Evolutionary conservation across 1,284 basidiomycete species (phyloP).

Genomic region (Coniophora puteana): DNA sequence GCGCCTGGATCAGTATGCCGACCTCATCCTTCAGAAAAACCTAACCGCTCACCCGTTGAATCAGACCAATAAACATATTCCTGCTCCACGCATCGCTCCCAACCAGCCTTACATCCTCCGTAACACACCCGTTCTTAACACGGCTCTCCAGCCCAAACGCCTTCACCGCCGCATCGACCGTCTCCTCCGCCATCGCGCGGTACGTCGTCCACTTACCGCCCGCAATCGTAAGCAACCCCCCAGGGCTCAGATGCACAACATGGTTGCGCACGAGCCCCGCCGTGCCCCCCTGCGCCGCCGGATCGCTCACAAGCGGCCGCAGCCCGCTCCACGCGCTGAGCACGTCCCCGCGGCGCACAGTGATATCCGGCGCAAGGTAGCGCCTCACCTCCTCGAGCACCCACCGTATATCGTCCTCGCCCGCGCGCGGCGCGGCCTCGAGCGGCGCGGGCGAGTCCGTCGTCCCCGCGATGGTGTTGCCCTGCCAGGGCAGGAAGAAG

Average conservation of each 20-base stretch:
- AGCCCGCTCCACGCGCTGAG: constrained; percentile 94
- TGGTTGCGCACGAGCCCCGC: constrained; percentile 93
- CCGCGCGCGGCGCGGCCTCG: constrained; percentile 31
- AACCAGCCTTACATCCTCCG: constrained; percentile 78
- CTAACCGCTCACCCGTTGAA: constrained; percentile 67
- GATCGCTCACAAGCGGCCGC: constrained; percentile 87
- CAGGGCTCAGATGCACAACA: constrained; percentile 83
- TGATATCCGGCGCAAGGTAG: constrained; percentile 91
- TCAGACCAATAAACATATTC: constrained; percentile 96
- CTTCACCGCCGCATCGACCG: constrained; percentile 86
- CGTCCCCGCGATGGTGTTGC: constrained; percentile 95
- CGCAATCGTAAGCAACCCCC: constrained; percentile 90
- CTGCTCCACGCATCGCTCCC: constrained; percentile 95
- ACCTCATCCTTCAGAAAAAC: too few species aligned
- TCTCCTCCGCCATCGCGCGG: constrained; percentile 94
- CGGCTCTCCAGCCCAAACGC: constrained; percentile 64
- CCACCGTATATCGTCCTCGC: constrained; percentile 96
- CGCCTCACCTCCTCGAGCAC: constrained; percentile 89
- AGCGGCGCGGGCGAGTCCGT: constrained; percentile 76
- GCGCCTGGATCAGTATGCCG: too few species aligned
- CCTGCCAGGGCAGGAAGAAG: constrained; percentile 99
- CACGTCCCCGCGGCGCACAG: constrained; percentile 95
- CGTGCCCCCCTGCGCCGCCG: constrained; percentile 75
- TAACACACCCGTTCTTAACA: constrained; percentile 69
- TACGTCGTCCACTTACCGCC: constrained; percentile 99